Base-by-base conservation (phyloP, 1,139 yeast genomes). In the Suhomyces wounanorum region DNA sequence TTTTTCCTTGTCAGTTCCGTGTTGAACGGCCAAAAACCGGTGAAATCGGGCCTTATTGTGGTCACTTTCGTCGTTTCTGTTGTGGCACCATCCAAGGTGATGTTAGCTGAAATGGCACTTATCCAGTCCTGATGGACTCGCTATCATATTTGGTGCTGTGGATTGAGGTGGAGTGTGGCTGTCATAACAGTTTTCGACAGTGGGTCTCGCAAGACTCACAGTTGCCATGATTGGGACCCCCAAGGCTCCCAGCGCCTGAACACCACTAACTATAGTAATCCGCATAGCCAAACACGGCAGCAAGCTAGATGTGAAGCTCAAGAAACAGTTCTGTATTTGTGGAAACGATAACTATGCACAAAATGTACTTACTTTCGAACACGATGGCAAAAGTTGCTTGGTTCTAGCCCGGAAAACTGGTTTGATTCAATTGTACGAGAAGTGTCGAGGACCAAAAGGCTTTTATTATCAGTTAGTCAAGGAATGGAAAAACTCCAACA, bases 401-500 rank as follows among this genome's bases (percentile, higher is more conserved):
- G 68, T 63, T 9, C 44, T 70, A 4, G 72, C 67, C 26, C 57
- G 73, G 41, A 60, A 59, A 35, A 56, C 59, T n/a, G 75, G 74
- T 7, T 52, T 69, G 36, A 62, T 73, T 33, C 76, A 72, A 53
- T 54, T 73, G 42, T 72, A 65, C 50, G 69, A 69, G 46, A 44
- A 45, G 33, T 44, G 49, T 37, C 31, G 25, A 13, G 37, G 46
- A 37, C 30, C 47, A 8, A 37, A 23, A 16, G 50, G 48, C 18
- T 30, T 48, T 23, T 48, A 47, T 37, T 64, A 61, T 50, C 61
- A 60, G 44, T 58, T 68, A 16, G 52, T 59, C 40, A 60, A 58
- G 40, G 77, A 70, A 50, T 71, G 73, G 74, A 67, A 63, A 53
- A 68, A 66, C 46, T 58, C 62, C 40, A 52, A 58, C 33, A 53